Evolutionary conservation across 495 filamentous ascomycete genomes (phyloP).

Genomic region (Cercophora scortea): DNA sequence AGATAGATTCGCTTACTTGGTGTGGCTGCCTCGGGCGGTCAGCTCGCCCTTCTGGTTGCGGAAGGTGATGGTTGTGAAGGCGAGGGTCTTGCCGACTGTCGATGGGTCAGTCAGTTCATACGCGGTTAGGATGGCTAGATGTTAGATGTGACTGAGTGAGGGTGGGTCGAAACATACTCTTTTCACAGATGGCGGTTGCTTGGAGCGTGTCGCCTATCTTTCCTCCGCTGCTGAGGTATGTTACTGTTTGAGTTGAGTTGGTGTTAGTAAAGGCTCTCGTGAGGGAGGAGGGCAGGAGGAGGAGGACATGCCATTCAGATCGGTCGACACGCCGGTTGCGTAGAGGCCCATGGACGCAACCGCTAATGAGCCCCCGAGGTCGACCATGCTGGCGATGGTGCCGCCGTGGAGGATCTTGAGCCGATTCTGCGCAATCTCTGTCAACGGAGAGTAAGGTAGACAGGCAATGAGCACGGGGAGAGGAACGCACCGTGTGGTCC

Average conservation of each 20-base stretch:
- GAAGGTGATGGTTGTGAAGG: constrained; percentile 80
- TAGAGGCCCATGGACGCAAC: constrained; percentile 85
- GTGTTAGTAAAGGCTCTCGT: background rate
- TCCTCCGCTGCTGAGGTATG: constrained; percentile 79
- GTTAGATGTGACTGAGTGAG: no score
- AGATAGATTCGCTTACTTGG: constrained; percentile 55
- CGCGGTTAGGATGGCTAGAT: background rate
- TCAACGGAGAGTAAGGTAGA: background rate
- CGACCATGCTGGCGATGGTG: constrained; percentile 92
- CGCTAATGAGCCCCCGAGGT: constrained; percentile 86
- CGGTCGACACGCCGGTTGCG: constrained; percentile 86
- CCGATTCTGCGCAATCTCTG: constrained; percentile 57
- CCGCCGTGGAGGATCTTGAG: constrained; percentile 88
- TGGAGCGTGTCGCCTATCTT: constrained; percentile 69
- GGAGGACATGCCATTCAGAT: constrained; percentile 63
- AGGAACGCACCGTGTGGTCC: constrained; percentile 67
- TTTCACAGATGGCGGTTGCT: constrained; percentile 71
- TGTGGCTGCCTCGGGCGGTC: constrained; percentile 87
- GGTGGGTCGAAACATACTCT: constrained; percentile 49
- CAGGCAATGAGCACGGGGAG: background rate
- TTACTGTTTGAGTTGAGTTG: constrained; percentile 51
- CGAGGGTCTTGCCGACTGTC: constrained; percentile 84
- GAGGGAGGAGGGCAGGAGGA: background rate
- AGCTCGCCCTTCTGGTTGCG: constrained; percentile 66
- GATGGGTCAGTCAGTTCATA: background rate